Conservation (phyloP, 495 filamentous ascomycete species). For the Jackrogersella multiformis region DNA sequence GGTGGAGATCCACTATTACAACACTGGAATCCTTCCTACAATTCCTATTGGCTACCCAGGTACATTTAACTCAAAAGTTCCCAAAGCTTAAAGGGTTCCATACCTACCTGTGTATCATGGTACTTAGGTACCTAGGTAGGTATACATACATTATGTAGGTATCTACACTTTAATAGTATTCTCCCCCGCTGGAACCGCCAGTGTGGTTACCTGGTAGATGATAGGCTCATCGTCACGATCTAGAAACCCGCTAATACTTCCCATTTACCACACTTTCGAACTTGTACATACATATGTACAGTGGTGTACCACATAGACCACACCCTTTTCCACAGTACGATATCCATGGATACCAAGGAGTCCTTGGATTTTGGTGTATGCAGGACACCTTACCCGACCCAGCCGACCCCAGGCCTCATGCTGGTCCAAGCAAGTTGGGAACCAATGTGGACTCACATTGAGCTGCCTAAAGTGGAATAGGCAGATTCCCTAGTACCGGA, state of each 20-base stretch:
- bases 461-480: constrained; percentile 34
- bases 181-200: background rate
- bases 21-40: background rate
- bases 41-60: background rate
- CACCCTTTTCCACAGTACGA: constrained; percentile 8
- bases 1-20: too few species aligned
- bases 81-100: background rate
- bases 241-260: background rate
- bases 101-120: too few species aligned
- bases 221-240: background rate
- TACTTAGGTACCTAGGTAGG: too few species aligned
- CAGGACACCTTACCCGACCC: constrained; percentile 1
- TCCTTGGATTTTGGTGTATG: constrained; percentile 2
- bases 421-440: constrained; percentile 8
- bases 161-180: too few species aligned
- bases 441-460: constrained; percentile 5
- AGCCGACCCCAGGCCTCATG: constrained; percentile 2
- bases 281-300: too few species aligned
- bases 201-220: background rate
- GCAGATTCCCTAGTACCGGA: constrained; percentile 19
- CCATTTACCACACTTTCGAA: too few species aligned
- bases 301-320: too few species aligned
- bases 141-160: too few species aligned
- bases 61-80: constrained; percentile 3
- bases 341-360: too few species aligned